Base-by-base conservation (phyloP, 108 stramenopile species). In the Cylindrotheca closterium region DNA sequence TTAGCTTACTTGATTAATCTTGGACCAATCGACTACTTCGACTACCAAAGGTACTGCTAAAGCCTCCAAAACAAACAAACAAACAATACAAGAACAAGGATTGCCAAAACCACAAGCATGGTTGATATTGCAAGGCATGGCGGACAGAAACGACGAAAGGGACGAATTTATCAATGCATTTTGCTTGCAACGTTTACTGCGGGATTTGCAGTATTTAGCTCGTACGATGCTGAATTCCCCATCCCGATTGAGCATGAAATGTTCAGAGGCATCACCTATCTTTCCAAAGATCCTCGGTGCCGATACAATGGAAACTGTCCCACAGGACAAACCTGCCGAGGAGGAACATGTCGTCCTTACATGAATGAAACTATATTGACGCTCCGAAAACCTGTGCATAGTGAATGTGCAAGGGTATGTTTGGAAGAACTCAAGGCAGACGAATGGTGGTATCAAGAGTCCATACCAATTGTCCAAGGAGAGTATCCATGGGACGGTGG, bases 231-330 rank as follows among this genome's bases (percentile, higher is more conserved):
- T 10, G 37, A 42, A 42, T 42, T 42, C 15, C 37, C 15, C 37
- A 10, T 15, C 37, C 37, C 7, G 37, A 42, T 42, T 42, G 10
- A 42, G 15, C n/a, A n/a, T n/a, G n/a, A n/a, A n/a, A n/a, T n/a
- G n/a, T n/a, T n/a, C n/a, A n/a, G n/a, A n/a, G n/a, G n/a, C n/a
- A n/a, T n/a, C n/a, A n/a, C n/a, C n/a, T n/a, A n/a, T n/a, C n/a
- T n/a, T n/a, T n/a, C n/a, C n/a, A n/a, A n/a, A n/a, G n/a, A n/a
- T n/a, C n/a, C n/a, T n/a, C n/a, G n/a, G 15, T 64, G 63, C 32
- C 30, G 33, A 26, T 64, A 64, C 34, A 33, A 64, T 49, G 63
- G 63, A 1, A 64, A 52, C 52, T 64, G 63, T 24, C 63, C 63
- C 0, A 21, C 24, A 3, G 63, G 63, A 4, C 2, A 47, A 15